Evolutionary conservation across 2,329 filamentous ascomycete species (phyloP).

Genomic region (Lachnellula suecica): DNA sequence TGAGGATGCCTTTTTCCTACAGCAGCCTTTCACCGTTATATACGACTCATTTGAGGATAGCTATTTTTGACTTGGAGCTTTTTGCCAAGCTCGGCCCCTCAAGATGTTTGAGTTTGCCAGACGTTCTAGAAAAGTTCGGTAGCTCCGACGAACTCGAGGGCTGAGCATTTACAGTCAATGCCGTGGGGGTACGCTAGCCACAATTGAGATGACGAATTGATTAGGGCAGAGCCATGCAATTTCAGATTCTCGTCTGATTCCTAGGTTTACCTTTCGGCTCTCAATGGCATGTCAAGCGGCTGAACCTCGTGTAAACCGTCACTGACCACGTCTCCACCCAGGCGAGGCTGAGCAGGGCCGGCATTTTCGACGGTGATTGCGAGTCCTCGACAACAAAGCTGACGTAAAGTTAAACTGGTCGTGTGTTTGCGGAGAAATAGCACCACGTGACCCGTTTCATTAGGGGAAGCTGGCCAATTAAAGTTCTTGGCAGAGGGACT

Average conservation of each 20-base stretch:
- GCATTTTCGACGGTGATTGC: neutral
- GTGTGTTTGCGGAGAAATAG: neutral
- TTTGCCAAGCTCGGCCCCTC: neutral
- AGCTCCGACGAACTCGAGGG: neutral
- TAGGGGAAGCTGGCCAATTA: neutral
- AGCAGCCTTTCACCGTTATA: neutral
- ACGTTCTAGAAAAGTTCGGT: neutral
- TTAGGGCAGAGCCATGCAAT: too few species aligned
- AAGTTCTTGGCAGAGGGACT: too few species aligned
- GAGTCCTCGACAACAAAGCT: neutral
- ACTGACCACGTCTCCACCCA: conserved; percentile 1
- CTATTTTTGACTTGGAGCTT: neutral
- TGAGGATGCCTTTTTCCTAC: neutral
- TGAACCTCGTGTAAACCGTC: too few species aligned
- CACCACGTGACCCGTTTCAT: neutral
- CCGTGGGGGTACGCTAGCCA: too few species aligned
- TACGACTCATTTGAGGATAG: neutral
- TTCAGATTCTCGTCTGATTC: too few species aligned
- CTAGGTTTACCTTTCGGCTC: too few species aligned
- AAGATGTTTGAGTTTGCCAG: neutral
- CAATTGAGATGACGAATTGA: too few species aligned
- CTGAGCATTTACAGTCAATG: too few species aligned
- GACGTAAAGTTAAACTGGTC: too few species aligned
- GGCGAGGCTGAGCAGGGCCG: conserved; percentile 7
- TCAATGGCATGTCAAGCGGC: neutral